phyloP scores from a whole-genome alignment of 805 yeast genomes.

The Saccharomycopsis fermentans region DNA sequence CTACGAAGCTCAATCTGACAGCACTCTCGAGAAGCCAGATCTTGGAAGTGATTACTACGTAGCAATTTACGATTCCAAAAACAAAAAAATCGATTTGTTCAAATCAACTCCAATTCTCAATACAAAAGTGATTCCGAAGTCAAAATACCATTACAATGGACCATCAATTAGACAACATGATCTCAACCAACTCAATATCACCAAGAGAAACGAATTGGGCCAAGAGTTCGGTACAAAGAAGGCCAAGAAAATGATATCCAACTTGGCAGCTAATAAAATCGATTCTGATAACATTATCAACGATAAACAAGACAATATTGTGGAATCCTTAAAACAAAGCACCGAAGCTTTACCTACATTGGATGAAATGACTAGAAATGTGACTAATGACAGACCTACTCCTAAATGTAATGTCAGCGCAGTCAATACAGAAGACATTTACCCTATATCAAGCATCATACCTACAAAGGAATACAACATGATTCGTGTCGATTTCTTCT shows the following conservation, averaged over 20 bases:
- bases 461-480: conserved; percentile 52
- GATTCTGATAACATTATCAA: conserved; percentile 74
- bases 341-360: conserved; percentile 64
- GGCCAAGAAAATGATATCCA: conserved; percentile 84
- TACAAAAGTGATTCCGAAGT: conserved; percentile 52
- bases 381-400: conserved; percentile 67
- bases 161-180: conserved; percentile 56
- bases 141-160: conserved; percentile 45
- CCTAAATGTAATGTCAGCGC: conserved; percentile 73
- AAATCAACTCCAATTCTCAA: conserved; percentile 52
- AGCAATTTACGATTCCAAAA: conserved; percentile 67
- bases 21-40: conserved; percentile 23
- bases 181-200: conserved; percentile 29
- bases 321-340: conserved; percentile 62
- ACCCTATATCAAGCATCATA: conserved; percentile 63
- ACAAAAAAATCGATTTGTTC: conserved; percentile 52
- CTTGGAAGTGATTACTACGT: conserved; percentile 42
- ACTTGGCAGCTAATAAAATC: conserved; percentile 71
- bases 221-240: conserved; percentile 95
- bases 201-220: conserved; percentile 78
- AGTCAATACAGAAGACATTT: conserved; percentile 72
- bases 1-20: conserved; percentile 50
- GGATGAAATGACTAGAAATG: conserved; percentile 41
- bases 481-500: conserved; percentile 53
- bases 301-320: conserved; percentile 60